Conservation (phyloP, 2,329 filamentous ascomycete genomes). For the Aspergillaceae sp. region DNA sequence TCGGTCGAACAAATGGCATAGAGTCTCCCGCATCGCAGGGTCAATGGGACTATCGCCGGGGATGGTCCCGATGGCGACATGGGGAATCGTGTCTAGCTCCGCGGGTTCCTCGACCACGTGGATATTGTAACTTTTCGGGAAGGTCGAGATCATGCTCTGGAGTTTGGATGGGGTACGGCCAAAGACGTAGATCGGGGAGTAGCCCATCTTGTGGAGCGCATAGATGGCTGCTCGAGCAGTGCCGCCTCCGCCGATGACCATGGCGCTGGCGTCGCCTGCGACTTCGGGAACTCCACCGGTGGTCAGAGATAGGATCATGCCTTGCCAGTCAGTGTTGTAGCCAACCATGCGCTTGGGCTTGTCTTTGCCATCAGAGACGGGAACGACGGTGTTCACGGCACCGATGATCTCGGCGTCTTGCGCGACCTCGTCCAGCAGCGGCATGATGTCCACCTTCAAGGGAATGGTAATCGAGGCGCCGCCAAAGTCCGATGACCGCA, state of each 20-base stretch:
- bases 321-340: conserved; percentile 92
- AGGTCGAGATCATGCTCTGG: conserved; percentile 57
- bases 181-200: conserved; percentile 76
- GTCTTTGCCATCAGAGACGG: conserved; percentile 41
- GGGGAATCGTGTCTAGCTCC: conserved; percentile 49
- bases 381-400: conserved; percentile 88
- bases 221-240: conserved; percentile 88
- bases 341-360: conserved; percentile 55
- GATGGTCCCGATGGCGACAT: conserved; percentile 79
- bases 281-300: conserved; percentile 53
- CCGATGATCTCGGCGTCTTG: conserved; percentile 74
- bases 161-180: conserved; percentile 67
- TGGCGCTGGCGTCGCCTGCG: conserved; percentile 45
- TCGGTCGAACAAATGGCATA: conserved; percentile 47
- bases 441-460: conserved; percentile 80
- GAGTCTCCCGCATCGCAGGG: conserved; percentile 54
- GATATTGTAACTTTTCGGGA: conserved; percentile 66
- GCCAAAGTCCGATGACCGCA: conserved; percentile 68
- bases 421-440: conserved; percentile 69
- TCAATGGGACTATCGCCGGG: conserved; percentile 83
- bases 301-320: conserved; percentile 74
- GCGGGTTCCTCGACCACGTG: conserved; percentile 49
- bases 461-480: conserved; percentile 95
- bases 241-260: conserved; percentile 85
- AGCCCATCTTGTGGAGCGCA: conserved; percentile 74